phyloP scores from a whole-genome alignment of 495 filamentous ascomycete genomes.

The Xylaria grammica region DNA sequence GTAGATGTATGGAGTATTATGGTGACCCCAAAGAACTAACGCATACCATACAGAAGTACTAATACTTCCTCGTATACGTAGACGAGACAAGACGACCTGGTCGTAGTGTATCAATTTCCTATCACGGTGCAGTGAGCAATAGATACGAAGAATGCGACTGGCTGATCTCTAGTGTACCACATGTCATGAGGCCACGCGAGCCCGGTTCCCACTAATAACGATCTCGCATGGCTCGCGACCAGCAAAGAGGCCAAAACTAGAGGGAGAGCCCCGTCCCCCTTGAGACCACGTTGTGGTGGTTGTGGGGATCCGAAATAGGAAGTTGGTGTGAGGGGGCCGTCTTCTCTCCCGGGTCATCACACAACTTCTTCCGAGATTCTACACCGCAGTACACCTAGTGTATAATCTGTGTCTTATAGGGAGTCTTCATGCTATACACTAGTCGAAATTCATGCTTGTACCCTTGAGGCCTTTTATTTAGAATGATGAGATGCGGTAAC shows the following conservation, averaged over 20 bases:
- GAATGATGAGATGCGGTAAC: no score
- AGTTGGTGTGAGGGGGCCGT: background rate
- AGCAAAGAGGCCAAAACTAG: background rate
- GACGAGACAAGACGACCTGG: background rate
- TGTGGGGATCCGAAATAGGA: constrained; percentile 10
- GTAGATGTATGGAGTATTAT: background rate
- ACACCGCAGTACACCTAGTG: background rate
- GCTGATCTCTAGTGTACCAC: constrained; percentile 11
- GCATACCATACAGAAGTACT: background rate
- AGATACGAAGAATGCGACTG: background rate
- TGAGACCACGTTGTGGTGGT: constrained; percentile 10
- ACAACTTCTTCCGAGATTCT: background rate
- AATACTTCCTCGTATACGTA: background rate
- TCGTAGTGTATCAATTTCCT: background rate
- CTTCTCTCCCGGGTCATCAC: background rate
- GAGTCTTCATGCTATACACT: background rate
- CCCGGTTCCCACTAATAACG: background rate
- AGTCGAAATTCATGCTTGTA: background rate
- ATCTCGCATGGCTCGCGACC: constrained; percentile 7
- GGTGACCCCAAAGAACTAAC: background rate
- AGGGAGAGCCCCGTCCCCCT: constrained; percentile 3
- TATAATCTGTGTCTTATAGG: background rate
- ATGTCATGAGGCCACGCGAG: constrained; percentile 13
- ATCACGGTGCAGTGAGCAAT: background rate
- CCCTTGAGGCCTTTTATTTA: background rate